phyloP scores from a whole-genome alignment of 176 grass and related monocot species.

The Cocos nucifera region DNA sequence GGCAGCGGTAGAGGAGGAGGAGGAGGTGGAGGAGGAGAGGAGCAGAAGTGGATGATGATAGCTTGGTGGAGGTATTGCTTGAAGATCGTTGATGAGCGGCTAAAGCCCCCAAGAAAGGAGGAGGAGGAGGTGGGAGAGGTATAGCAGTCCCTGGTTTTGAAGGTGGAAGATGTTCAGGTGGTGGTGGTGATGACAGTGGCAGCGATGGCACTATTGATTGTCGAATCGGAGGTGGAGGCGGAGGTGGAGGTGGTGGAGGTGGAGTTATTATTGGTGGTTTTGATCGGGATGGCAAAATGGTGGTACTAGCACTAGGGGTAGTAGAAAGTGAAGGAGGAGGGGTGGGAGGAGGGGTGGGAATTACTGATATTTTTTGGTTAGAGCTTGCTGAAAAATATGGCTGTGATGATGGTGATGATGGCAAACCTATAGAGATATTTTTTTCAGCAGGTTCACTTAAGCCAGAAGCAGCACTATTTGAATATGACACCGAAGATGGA shows the following conservation, averaged over 20 bases:
- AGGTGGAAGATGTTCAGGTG: conserved; percentile 10
- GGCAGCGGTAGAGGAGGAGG: conserved; percentile 28
- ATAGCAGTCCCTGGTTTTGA: conserved; percentile 6
- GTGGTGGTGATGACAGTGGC: conserved; percentile 16
- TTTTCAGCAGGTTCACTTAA: neutral
- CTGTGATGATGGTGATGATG: conserved; percentile 5
- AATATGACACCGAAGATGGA: conserved; percentile 16
- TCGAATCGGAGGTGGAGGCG: conserved; percentile 13
- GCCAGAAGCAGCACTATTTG: conserved; percentile 4
- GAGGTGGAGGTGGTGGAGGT: neutral
- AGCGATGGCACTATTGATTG: neutral
- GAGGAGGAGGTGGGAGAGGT: neutral
- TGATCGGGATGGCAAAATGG: conserved; percentile 3
- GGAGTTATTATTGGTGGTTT: conserved; percentile 3
- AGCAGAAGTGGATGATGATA: too few species aligned
- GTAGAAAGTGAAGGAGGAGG: neutral
- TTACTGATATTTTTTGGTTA: neutral
- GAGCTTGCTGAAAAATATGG: conserved; percentile 12
- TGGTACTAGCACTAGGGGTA: neutral
- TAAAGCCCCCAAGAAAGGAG: conserved; percentile 14
- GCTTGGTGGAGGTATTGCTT: too few species aligned
- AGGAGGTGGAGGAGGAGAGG: conserved; percentile 5
- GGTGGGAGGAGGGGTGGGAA: conserved; percentile 8
- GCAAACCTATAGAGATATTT: neutral
- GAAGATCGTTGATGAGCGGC: neutral